phyloP scores from a whole-genome alignment of 2,329 filamentous ascomycete genomes.

The Xylariomycetidae sp. region DNA sequence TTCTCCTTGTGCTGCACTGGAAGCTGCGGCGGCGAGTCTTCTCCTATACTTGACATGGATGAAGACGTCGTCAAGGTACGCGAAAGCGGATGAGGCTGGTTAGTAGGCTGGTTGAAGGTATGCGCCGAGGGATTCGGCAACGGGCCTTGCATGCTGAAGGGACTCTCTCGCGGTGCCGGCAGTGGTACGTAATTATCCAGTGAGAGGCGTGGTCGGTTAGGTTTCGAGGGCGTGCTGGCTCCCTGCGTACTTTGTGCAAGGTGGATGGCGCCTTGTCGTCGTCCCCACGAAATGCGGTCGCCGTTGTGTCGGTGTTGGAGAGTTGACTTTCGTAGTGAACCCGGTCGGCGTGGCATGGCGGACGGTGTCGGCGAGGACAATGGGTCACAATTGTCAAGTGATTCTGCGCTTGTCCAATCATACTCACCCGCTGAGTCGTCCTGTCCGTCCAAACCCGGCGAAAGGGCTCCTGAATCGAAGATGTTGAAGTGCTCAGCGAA shows the following conservation, averaged over 20 bases:
- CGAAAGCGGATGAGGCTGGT: conserved; percentile 75
- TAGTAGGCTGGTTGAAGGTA: conserved; percentile 36
- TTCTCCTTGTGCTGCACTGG: conserved; percentile 50
- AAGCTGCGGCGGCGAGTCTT: conserved; percentile 60
- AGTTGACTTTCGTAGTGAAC: conserved; percentile 79
- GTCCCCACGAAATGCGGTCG: conserved; percentile 59
- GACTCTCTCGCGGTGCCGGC: conserved; percentile 53
- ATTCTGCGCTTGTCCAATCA: conserved; percentile 43
- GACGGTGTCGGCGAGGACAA: conserved; percentile 40
- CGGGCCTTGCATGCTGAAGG: conserved; percentile 52
- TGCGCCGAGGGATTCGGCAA: conserved; percentile 49
- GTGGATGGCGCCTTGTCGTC: conserved; percentile 51
- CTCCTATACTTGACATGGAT: conserved; percentile 69
- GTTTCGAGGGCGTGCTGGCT: conserved; percentile 48
- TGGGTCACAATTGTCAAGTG: conserved; percentile 32
- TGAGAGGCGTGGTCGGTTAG: conserved; percentile 66
- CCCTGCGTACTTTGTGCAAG: conserved; percentile 46
- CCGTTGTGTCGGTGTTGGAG: conserved; percentile 70
- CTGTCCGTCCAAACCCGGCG: conserved; percentile 44
- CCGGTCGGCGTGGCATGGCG: conserved; percentile 61
- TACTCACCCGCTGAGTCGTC: conserved; percentile 48
- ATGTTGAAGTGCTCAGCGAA: conserved; percentile 63
- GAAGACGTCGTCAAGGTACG: conserved; percentile 82
- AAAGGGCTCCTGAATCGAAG: conserved; percentile 55
- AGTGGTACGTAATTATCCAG: conserved; percentile 71